These are phyloP conservation scores for Hygrocybe punicea DNA, from an alignment of 768 basidiomycete genomes.

Conservation along the genomic window DNA sequence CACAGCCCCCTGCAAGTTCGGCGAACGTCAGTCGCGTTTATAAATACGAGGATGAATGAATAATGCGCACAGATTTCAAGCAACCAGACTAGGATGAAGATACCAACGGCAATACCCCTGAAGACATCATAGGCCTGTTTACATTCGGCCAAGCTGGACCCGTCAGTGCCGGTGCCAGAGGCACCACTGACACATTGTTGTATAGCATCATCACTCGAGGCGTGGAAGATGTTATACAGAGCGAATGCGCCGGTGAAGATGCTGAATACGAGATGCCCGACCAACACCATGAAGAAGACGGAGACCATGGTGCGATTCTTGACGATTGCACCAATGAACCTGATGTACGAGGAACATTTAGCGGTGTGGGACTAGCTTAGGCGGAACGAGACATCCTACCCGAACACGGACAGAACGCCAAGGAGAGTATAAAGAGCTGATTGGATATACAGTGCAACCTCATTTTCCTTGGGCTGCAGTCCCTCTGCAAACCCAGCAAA, in stretches of 20 bases:
- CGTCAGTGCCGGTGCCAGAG: conserved; percentile 27
- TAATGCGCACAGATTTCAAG: conserved; percentile 51
- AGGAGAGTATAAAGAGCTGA: conserved; percentile 42
- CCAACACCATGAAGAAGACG: conserved; percentile 41
- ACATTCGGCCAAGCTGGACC: conserved; percentile 21
- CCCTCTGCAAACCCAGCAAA: conserved; percentile 3
- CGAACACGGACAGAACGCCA: conserved; percentile 44
- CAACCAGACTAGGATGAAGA: conserved; percentile 46
- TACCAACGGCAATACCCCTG: conserved; percentile 41
- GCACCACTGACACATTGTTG: conserved; percentile 38
- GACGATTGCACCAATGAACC: conserved; percentile 43
- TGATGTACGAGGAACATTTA: conserved; percentile 10
- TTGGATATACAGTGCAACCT: conserved; percentile 41
- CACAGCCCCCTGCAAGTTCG: conserved; percentile 40
- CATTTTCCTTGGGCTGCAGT: conserved; percentile 31
- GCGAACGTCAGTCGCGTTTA: neutral
- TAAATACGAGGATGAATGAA: conserved; percentile 6
- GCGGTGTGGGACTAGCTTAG: neutral
- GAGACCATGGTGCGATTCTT: conserved; percentile 41
- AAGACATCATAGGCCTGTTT: conserved; percentile 38
- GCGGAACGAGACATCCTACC: conserved; percentile 30
- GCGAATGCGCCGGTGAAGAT: conserved; percentile 44
- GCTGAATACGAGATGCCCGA: conserved; percentile 45
- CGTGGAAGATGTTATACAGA: conserved; percentile 41
- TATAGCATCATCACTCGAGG: conserved; percentile 37